Evolutionary conservation across 2,329 filamentous ascomycete species (phyloP).

Genomic region (Anisogramma anomala): DNA sequence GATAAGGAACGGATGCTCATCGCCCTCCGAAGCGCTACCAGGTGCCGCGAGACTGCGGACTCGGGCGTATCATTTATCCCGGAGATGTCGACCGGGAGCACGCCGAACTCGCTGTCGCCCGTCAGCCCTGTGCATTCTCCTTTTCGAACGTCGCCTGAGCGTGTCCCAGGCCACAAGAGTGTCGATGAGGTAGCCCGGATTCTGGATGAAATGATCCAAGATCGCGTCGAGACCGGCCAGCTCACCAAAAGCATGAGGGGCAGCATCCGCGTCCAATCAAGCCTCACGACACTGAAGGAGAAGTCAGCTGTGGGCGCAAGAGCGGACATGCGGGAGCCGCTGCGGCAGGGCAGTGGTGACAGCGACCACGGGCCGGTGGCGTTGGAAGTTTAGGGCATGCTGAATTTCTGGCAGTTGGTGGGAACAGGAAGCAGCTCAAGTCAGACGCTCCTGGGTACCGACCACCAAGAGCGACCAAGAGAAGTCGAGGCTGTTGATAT

Average conservation of each 20-base stretch:
- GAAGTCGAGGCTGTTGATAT: not conserved
- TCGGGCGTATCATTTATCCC: constrained; percentile 25
- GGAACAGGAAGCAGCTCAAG: not conserved
- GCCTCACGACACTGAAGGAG: constrained; percentile 23
- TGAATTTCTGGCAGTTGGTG: constrained; percentile 8
- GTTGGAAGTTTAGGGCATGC: constrained; percentile 13
- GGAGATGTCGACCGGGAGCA: constrained; percentile 13
- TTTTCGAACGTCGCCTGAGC: constrained; percentile 18
- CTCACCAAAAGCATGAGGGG: constrained; percentile 55
- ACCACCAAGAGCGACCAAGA: not conserved
- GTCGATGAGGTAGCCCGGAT: constrained; percentile 90
- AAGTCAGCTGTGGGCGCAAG: constrained; percentile 19
- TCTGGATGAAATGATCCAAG: constrained; percentile 92
- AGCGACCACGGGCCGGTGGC: constrained; percentile 8
- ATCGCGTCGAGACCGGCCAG: constrained; percentile 67
- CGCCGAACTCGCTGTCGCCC: constrained; percentile 18
- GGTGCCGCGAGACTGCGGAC: constrained; percentile 67
- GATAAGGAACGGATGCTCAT: constrained; percentile 92
- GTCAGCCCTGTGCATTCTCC: constrained; percentile 16
- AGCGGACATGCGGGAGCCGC: constrained; percentile 24
- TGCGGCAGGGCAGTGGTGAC: constrained; percentile 23
- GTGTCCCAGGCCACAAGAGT: constrained; percentile 43
- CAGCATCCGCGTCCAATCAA: constrained; percentile 46
- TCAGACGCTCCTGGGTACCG: not conserved
- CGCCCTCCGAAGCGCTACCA: constrained; percentile 72